phyloP scores from a whole-genome alignment of 148 eudicot genomes.

The Talinum fruticosum region DNA sequence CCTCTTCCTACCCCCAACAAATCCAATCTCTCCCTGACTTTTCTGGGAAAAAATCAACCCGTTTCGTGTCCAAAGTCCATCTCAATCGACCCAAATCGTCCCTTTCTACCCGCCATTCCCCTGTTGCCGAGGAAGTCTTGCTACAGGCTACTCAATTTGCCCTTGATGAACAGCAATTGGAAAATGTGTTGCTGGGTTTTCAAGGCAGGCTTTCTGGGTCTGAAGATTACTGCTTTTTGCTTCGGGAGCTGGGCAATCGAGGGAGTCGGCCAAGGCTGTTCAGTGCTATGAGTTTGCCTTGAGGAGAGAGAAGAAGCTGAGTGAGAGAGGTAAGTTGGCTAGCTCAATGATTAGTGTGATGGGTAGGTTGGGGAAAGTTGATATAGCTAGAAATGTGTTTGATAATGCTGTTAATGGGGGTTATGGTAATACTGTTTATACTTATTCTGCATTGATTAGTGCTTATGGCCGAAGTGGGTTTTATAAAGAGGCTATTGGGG shows the following conservation, averaged over 20 bases:
- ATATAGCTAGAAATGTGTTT: constrained; percentile 64
- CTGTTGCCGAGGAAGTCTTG: constrained; percentile 55
- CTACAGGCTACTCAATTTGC: constrained; percentile 29
- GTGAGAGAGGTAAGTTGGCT: constrained; percentile 76
- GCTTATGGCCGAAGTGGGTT: constrained; percentile 82
- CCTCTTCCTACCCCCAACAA: constrained; percentile 32
- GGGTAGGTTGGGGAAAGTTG: constrained; percentile 86
- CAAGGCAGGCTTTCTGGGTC: constrained; percentile 51
- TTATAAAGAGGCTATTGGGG: constrained; percentile 61
- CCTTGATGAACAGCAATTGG: constrained; percentile 28
- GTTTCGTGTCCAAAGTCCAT: constrained; percentile 85
- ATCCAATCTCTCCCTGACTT: constrained; percentile 66
- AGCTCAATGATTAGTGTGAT: constrained; percentile 90
- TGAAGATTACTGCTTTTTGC: constrained; percentile 72
- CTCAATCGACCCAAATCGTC: constrained; percentile 61
- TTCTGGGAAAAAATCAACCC: constrained; percentile 75
- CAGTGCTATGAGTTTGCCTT: constrained; percentile 70
- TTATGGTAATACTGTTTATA: constrained; percentile 88
- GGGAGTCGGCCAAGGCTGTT: constrained; percentile 55
- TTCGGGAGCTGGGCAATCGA: constrained; percentile 78
- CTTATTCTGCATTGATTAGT: constrained; percentile 85
- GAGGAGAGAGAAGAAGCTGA: constrained; percentile 39
- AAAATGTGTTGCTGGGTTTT: constrained; percentile 37
- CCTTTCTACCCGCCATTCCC: constrained; percentile 47
- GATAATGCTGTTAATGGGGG: constrained; percentile 66